Evolutionary conservation across 768 basidiomycete genomes (phyloP), one percentile per base, ranked within the genome.

Genomic region (Pilatotrama ljubarskyi): DNA sequence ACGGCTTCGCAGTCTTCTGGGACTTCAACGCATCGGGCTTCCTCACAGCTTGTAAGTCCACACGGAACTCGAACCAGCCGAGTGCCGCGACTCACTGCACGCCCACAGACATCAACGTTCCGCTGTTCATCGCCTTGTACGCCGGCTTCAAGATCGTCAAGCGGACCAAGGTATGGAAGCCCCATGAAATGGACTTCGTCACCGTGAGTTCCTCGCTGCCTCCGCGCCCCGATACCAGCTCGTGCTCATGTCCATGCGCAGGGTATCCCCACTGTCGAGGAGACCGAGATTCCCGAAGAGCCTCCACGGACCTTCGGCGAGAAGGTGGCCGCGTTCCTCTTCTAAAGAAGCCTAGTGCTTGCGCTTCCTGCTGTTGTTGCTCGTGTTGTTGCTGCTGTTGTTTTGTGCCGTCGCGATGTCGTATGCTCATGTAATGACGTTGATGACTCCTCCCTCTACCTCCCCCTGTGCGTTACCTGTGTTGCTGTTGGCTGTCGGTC

Each of bases 121-220:
- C 81, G 9, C 61, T 84, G 48, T 83, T 83, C 74, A 62, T 82
- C 63, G 55, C 64, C 18, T 74, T 82, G 26, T 82, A 75, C 70
- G 15, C 77, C 25, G 74, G 73, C 26, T 84, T 76, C 74, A 78
- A 82, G 68, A 0, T 80, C 17, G 67, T 63, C 66, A 77, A 75
- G 72, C 70, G 72, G 53, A 73, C 73, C 6, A 73, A 73, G 37
- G 52, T 75, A 42, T 86, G 86, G 86, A 80, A 77, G 58, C 76
- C 83, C 2, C 57, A 76, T 22, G 83, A 90, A 64, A 87, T 89
- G 82, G 89, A 90, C 70, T 87, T 90, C 60, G 80, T 84, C 59
- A 86, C 87, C 36, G 42, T 47, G 42, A 35, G 58, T 56, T 11
- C 11, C 37, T 8, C 15, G 10, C 32, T 43, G 11, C 10, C 51